phyloP scores from a whole-genome alignment of 192 early-diverging fungal genomes.

The Linnemannia hyalina region DNA sequence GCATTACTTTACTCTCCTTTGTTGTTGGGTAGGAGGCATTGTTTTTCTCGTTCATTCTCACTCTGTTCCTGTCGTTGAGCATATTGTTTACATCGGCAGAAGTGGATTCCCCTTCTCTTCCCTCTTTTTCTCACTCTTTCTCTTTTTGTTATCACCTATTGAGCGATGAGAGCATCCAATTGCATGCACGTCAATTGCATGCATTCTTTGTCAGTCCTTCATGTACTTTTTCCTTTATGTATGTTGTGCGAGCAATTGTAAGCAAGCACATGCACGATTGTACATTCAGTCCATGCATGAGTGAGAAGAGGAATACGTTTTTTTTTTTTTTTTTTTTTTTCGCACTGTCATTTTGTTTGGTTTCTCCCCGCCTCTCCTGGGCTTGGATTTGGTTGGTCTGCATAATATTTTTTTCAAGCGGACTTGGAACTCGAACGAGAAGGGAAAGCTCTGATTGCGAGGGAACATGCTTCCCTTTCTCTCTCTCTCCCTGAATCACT shows the following conservation, averaged over 20 bases:
- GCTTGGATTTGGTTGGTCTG: conserved; percentile 3
- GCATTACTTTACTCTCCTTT: too few relatives aligned
- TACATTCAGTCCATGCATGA: not conserved
- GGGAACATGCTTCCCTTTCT: not conserved
- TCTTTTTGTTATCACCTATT: not conserved
- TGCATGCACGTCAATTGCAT: not conserved
- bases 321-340: not conserved
- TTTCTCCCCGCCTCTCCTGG: not conserved
- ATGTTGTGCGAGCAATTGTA: not conserved
- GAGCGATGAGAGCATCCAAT: not conserved
- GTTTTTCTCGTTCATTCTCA: not conserved
- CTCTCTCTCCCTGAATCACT: not conserved
- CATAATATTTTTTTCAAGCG: not conserved
- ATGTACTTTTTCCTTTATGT: not conserved
- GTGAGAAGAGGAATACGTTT: not conserved
- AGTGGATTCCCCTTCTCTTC: not conserved
- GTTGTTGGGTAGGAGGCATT: not conserved
- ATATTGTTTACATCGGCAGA: not conserved
- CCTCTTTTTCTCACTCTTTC: not conserved
- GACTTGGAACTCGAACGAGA: not conserved
- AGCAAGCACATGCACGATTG: not conserved
- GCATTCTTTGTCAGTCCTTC: conserved; percentile 5
- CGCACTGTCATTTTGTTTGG: not conserved
- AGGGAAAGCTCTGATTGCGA: too few relatives aligned
- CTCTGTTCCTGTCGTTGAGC: not conserved